These are phyloP conservation scores for Claviceps arundinis DNA, from an alignment of 2,329 filamentous ascomycete species.

Conservation along the genomic window DNA sequence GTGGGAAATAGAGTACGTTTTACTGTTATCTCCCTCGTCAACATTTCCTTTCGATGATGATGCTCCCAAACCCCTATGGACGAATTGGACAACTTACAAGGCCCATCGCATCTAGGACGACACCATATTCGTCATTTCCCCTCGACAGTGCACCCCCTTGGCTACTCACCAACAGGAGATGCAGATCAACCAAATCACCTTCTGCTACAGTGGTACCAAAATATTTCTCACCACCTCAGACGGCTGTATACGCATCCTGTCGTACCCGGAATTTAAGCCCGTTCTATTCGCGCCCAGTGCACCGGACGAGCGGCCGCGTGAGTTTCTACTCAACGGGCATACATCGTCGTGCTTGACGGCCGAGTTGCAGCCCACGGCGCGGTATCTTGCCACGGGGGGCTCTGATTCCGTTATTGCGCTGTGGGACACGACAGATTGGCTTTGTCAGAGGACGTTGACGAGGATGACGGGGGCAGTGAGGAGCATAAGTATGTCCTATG, in stretches of 20 bases:
- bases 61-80: neutral
- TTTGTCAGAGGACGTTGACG: slow-evolving; percentile 58
- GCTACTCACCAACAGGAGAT: slow-evolving; percentile 46
- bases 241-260: slow-evolving; percentile 56
- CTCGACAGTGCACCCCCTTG: slow-evolving; percentile 40
- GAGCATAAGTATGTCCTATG: slow-evolving; percentile 42
- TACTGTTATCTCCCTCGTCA: neutral
- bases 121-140: slow-evolving; percentile 48
- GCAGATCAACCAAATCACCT: slow-evolving; percentile 60
- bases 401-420: slow-evolving; percentile 63
- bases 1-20: slow-evolving; percentile 56
- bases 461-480: slow-evolving; percentile 56
- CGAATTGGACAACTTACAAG: neutral
- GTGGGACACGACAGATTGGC: slow-evolving; percentile 69
- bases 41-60: neutral
- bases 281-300: slow-evolving; percentile 35
- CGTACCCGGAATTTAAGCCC: slow-evolving; percentile 51
- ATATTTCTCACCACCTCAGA: slow-evolving; percentile 59
- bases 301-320: slow-evolving; percentile 18
- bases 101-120: slow-evolving; percentile 35
- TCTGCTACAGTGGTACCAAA: slow-evolving; percentile 59
- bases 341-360: slow-evolving; percentile 58
- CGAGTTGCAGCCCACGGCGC: slow-evolving; percentile 56
- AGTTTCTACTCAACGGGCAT: slow-evolving; percentile 57
- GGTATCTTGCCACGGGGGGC: slow-evolving; percentile 61